phyloP scores from a whole-genome alignment of 1,284 basidiomycete genomes.

The Butyriboletus appendiculatus region DNA sequence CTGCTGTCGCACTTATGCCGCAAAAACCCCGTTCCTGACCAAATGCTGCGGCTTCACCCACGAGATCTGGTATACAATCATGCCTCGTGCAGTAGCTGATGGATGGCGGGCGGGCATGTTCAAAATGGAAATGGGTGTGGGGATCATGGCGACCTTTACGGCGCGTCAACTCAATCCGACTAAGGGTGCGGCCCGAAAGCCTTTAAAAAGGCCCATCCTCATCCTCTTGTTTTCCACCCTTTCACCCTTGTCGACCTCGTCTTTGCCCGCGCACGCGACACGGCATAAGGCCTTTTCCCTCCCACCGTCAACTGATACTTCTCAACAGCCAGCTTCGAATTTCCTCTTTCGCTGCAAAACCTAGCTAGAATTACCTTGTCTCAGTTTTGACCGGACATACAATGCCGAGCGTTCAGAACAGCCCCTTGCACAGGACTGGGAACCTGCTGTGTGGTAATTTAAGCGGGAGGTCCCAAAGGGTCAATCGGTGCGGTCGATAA shows the following conservation, averaged over 20 bases:
- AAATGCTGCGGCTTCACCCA: conserved; percentile 1
- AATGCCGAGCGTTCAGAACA: conserved; percentile 13
- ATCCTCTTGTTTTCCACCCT: neutral
- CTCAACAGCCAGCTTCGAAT: neutral
- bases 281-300: neutral
- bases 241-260: neutral
- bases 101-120: conserved; percentile 18
- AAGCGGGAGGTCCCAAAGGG: neutral
- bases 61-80: conserved; percentile 5
- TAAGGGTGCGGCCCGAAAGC: neutral
- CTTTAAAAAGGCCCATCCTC: conserved; percentile 12
- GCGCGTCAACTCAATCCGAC: conserved; percentile 12
- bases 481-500: conserved; percentile 12
- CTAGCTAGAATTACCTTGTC: neutral
- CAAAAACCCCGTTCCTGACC: conserved; percentile 6
- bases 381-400: conserved; percentile 2
- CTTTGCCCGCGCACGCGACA: conserved; percentile 2
- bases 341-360: neutral
- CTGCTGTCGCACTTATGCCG: conserved; percentile 4
- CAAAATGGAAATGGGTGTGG: conserved; percentile 23
- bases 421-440: conserved; percentile 20
- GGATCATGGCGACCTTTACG: conserved; percentile 18
- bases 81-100: conserved; percentile 31
- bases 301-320: neutral
- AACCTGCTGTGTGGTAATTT: conserved; percentile 22